Evolutionary conservation across 2,329 filamentous ascomycete genomes (phyloP).

Genomic region (Penicillium sp.): DNA sequence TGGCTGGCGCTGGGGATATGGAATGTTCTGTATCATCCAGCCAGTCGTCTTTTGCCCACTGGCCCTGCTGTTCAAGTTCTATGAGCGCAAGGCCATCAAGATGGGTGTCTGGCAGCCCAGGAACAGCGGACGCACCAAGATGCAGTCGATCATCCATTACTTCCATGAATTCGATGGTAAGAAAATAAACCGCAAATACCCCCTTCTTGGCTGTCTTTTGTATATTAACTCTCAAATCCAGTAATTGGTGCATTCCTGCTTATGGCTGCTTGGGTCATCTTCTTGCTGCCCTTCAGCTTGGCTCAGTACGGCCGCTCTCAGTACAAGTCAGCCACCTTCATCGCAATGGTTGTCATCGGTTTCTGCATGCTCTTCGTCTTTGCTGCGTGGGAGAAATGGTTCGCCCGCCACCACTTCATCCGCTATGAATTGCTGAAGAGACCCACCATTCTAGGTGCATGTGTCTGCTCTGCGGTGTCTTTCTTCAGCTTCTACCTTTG

Average conservation of each 20-base stretch:
- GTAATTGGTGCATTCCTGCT: conserved; percentile 40
- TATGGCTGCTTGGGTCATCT: conserved; percentile 36
- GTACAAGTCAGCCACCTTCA: conserved; percentile 35
- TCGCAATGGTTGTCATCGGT: conserved; percentile 29
- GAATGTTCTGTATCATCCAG: conserved; percentile 65
- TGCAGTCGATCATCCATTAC: conserved; percentile 61
- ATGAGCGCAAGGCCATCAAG: conserved; percentile 63
- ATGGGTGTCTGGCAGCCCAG: conserved; percentile 57
- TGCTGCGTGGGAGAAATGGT: conserved; percentile 31
- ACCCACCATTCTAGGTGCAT: conserved; percentile 33
- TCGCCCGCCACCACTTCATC: conserved; percentile 32
- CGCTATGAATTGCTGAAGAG: conserved; percentile 31
- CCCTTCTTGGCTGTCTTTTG: too few relatives aligned
- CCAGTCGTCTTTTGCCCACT: conserved; percentile 63
- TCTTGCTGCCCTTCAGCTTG: conserved; percentile 40
- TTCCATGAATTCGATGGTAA: conserved; percentile 67
- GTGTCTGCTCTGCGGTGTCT: conserved; percentile 26
- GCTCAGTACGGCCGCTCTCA: conserved; percentile 31
- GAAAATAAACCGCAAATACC: conserved; percentile 2
- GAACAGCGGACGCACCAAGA: conserved; percentile 53
- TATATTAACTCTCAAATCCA: conserved; percentile 18
- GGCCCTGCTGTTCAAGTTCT: conserved; percentile 60
- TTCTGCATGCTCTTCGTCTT: conserved; percentile 27
- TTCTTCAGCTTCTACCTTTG: conserved; percentile 37
- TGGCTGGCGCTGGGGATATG: conserved; percentile 50